These are phyloP conservation scores for Fraxinus albicans DNA, from an alignment of 305 asterid species.

Conservation along the genomic window DNA sequence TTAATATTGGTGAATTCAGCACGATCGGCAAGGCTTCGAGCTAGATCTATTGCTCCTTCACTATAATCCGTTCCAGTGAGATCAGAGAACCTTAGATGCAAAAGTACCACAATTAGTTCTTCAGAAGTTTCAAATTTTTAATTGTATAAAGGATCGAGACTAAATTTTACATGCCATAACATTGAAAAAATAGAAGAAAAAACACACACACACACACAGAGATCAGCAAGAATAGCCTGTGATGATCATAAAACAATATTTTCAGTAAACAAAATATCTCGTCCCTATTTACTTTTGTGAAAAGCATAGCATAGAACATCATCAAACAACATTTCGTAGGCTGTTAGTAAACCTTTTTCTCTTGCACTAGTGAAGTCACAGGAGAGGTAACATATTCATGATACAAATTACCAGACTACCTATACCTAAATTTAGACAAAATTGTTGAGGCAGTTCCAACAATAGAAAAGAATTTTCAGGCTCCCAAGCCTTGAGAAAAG, in stretches of 20 bases:
- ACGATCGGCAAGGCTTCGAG: constrained; percentile 82
- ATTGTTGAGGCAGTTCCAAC: background rate
- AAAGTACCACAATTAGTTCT: constrained; percentile 14
- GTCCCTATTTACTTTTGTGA: background rate
- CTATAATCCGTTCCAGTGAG: constrained; percentile 97
- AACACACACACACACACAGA: too few species aligned
- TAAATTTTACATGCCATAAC: background rate
- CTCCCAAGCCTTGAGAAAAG: background rate
- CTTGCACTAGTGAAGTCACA: background rate
- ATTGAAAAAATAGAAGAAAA: too few species aligned
- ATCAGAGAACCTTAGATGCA: constrained; percentile 74
- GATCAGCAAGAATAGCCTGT: constrained; percentile 3
- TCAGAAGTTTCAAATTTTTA: constrained; percentile 24
- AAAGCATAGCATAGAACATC: background rate
- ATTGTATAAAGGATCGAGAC: background rate
- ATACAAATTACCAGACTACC: background rate
- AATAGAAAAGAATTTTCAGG: background rate
- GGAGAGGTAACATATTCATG: background rate
- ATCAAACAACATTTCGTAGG: background rate
- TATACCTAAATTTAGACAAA: background rate
- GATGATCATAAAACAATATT: background rate
- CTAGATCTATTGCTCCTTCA: constrained; percentile 89
- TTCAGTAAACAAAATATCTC: background rate
- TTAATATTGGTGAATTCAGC: constrained; percentile 69
- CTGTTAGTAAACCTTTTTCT: background rate